Evolutionary conservation across 169 alveolate species (phyloP).

Genomic region (Plasmodium ovale): DNA sequence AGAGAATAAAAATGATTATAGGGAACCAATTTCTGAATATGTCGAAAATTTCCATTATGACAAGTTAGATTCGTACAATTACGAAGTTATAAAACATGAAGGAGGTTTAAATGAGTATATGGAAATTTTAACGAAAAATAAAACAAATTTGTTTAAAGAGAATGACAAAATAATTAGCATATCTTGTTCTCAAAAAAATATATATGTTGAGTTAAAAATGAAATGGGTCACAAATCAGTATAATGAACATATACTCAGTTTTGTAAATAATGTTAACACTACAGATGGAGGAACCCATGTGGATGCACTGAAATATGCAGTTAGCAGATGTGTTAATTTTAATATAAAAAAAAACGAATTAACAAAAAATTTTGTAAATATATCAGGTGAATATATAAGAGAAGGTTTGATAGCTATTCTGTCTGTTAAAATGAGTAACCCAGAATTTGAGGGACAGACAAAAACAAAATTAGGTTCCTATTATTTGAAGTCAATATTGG

Average conservation of each 20-base stretch:
- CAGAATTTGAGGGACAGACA: conserved; percentile 92
- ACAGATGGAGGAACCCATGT: conserved; percentile 88
- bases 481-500: conserved; percentile 80
- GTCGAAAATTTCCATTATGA: conserved; percentile 2
- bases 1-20: background rate
- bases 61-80: conserved; percentile 22
- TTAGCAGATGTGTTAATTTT: conserved; percentile 78
- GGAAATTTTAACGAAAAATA: conserved; percentile 45
- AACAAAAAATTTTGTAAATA: conserved; percentile 78
- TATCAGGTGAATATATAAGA: conserved; percentile 84
- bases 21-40: background rate
- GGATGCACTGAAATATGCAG: conserved; percentile 86
- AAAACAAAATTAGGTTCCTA: conserved; percentile 87
- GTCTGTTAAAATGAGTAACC: conserved; percentile 83
- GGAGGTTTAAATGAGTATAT: conserved; percentile 67
- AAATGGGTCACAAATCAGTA: conserved; percentile 80
- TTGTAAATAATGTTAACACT: conserved; percentile 88
- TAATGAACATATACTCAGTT: conserved; percentile 80
- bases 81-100: conserved; percentile 72
- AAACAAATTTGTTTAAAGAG: conserved; percentile 53
- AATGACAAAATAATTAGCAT: conserved; percentile 59
- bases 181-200: conserved; percentile 50
- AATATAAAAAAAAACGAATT: conserved; percentile 21
- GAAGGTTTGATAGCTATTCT: conserved; percentile 88
- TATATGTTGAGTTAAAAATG: conserved; percentile 67